phyloP scores from a whole-genome alignment of 768 basidiomycete species.

The Tricholomella constricta region DNA sequence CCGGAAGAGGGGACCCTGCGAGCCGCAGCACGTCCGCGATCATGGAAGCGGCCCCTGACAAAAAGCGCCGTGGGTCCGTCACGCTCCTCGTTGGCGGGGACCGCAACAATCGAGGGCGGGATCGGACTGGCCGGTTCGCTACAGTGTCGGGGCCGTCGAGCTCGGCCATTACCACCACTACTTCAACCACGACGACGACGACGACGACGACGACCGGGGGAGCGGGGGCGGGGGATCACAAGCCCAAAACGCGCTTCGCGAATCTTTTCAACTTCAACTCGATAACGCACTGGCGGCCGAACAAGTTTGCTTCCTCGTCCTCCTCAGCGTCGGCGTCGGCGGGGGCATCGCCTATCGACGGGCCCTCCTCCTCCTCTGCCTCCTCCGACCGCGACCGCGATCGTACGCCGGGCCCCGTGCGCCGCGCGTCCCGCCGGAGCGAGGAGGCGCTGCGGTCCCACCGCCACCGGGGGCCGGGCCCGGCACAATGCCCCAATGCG shows the following conservation, averaged over 20 bases:
- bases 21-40: slow-evolving; percentile 18
- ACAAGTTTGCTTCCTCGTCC: slow-evolving; percentile 17
- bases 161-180: no score
- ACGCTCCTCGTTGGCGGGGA: slow-evolving; percentile 20
- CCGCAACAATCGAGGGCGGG: neutral
- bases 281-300: slow-evolving; percentile 34
- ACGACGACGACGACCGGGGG: no score
- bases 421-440: no score
- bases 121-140: neutral
- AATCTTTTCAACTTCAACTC: slow-evolving; percentile 26
- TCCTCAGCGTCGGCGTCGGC: neutral
- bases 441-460: slow-evolving; percentile 45
- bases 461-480: neutral
- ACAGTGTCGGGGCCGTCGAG: slow-evolving; percentile 16
- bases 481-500: slow-evolving; percentile 11
- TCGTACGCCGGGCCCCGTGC: no score
- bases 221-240: slow-evolving; percentile 17
- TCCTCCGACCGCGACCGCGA: no score
- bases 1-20: neutral
- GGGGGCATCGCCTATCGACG: slow-evolving; percentile 4
- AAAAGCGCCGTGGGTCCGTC: slow-evolving; percentile 10
- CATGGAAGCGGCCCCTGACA: slow-evolving; percentile 6
- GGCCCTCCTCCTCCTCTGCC: no score
- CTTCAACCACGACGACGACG: no score
- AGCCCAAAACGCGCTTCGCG: slow-evolving; percentile 29